These are phyloP conservation scores for Pouteria glomerata DNA, from an alignment of 148 eudicot genomes.

Conservation along the genomic window DNA sequence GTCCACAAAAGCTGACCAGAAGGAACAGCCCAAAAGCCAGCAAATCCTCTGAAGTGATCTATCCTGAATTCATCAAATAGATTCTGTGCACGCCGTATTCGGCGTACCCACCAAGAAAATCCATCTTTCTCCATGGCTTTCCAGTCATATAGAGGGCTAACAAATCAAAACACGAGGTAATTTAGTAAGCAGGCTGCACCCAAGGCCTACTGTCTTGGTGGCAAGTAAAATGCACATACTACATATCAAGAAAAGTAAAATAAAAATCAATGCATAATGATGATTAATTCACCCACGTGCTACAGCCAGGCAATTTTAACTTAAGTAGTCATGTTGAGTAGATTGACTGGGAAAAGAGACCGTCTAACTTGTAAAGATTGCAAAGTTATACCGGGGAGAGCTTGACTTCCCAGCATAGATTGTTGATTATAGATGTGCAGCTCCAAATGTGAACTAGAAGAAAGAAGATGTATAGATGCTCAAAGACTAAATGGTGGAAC, in stretches of 20 bases:
- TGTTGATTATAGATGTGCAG: too few species aligned
- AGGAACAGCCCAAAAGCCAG: conserved; percentile 99
- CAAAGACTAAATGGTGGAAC: too few species aligned
- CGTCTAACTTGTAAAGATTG: too few species aligned
- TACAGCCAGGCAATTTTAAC: too few species aligned
- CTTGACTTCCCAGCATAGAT: too few species aligned
- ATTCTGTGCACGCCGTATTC: conserved; percentile 71
- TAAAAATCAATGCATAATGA: too few species aligned
- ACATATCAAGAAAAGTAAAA: background rate
- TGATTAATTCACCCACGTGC: too few species aligned
- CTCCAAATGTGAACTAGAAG: too few species aligned
- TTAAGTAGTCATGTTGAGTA: too few species aligned
- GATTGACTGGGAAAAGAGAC: too few species aligned
- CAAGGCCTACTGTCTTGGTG: background rate
- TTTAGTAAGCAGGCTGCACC: background rate
- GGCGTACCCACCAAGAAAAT: conserved; percentile 89
- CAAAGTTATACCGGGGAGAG: too few species aligned
- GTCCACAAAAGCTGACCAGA: conserved; percentile 48
- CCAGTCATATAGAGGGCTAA: conserved; percentile 95
- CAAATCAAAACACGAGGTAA: conserved; percentile 12
- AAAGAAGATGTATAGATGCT: too few species aligned
- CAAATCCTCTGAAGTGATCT: conserved; percentile 97
- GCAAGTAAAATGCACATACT: background rate
- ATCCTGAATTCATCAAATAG: conserved; percentile 93
- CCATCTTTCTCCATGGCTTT: conserved; percentile 81